Evolutionary conservation across 2,329 filamentous ascomycete species (phyloP).

Genomic region (Talaromyces sp.): DNA sequence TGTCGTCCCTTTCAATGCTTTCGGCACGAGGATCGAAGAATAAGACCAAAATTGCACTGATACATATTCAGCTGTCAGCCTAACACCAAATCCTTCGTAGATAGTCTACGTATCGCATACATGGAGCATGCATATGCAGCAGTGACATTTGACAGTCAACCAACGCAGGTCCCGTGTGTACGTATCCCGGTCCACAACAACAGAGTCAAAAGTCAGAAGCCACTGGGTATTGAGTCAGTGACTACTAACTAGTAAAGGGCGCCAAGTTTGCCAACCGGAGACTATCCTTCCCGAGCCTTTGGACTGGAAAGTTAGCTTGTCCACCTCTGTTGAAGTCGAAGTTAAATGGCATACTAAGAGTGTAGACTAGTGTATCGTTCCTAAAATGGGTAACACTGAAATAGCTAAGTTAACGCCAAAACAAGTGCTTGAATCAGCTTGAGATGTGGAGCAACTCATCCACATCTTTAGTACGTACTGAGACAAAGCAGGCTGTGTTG

Average conservation of each 20-base stretch:
- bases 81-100: neutral
- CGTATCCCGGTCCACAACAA: neutral
- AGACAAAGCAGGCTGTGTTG: neutral
- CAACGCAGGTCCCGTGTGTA: neutral
- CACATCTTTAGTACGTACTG: neutral
- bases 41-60: neutral
- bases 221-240: no score
- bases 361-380: neutral
- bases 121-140: neutral
- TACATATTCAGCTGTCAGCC: neutral
- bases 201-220: neutral
- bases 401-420: neutral
- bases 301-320: constrained; percentile 3
- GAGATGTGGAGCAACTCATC: neutral
- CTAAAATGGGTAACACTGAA: neutral
- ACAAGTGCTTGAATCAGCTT: neutral
- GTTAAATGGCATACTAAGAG: neutral
- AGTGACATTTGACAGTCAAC: neutral
- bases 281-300: constrained; percentile 7
- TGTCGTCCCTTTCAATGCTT: neutral
- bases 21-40: neutral
- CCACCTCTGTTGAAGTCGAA: neutral
- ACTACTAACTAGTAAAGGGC: neutral
- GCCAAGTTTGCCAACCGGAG: neutral
- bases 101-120: neutral